Percentiles rank a stretch among this genome's conserved stretches.
These are phyloP conservation scores for Penicillium fuscoglaucum DNA, from an alignment of 2,329 filamentous ascomycete genomes.

Conservation along the genomic window DNA sequence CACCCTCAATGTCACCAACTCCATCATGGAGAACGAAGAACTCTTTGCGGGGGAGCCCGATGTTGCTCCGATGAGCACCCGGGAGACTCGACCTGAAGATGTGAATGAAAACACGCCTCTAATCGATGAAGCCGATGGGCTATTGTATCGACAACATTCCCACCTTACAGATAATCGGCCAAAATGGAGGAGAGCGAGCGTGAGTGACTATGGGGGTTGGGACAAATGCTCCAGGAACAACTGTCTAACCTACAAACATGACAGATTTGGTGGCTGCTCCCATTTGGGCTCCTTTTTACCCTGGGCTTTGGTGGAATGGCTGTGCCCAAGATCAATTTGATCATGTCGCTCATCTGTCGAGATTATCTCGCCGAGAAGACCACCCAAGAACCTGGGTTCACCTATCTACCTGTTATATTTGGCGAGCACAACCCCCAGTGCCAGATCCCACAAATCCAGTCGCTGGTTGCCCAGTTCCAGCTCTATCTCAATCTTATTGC, in stretches of 20 bases:
- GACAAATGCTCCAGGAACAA: not conserved
- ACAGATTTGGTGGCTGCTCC: constrained; percentile 79
- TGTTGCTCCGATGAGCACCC: constrained; percentile 27
- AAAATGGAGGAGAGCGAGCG: constrained; percentile 54
- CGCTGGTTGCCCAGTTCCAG: constrained; percentile 73
- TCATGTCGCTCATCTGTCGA: constrained; percentile 78
- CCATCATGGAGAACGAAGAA: constrained; percentile 37
- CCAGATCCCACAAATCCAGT: constrained; percentile 73
- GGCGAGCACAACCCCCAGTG: constrained; percentile 77
- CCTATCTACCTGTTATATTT: constrained; percentile 64
- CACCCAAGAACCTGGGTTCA: constrained; percentile 58
- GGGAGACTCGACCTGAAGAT: constrained; percentile 9
- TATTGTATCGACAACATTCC: not conserved
- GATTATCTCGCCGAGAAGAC: constrained; percentile 74
- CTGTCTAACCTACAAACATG: constrained; percentile 10
- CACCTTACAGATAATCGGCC: constrained; percentile 23
- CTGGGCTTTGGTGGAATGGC: constrained; percentile 82
- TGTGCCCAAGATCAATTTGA: constrained; percentile 84
- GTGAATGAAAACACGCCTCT: constrained; percentile 2
- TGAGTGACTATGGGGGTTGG: constrained; percentile 32
- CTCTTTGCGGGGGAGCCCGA: constrained; percentile 35
- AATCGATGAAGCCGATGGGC: not conserved
- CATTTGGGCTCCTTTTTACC: constrained; percentile 77
- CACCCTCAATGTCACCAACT: not conserved
- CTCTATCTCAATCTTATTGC: constrained; percentile 72